Base-by-base conservation (phyloP, 768 basidiomycete genomes). In the Tephrocybe sp. region DNA sequence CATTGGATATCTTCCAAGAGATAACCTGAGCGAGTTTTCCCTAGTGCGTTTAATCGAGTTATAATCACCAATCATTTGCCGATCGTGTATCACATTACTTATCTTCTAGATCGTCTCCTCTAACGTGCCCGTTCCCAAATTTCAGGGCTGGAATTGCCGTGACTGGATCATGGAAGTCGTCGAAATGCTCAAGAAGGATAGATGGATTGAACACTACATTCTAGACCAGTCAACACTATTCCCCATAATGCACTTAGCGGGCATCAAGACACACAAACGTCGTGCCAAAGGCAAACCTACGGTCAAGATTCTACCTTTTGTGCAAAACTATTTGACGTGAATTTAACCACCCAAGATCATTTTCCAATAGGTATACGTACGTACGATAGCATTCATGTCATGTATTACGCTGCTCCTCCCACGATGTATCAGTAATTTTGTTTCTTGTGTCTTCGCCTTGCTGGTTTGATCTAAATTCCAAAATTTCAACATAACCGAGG, bases 131-230 rank as follows among this genome's bases (percentile, higher is more conserved):
- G 37, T 8, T 7, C 3, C 21, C 25, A 47, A 18, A 28, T 47
- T 53, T 21, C 2, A 41, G 4, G 52, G 40, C 15, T 53, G 52
- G 52, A 53, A 53, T 30, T 53, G 52, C 25, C 32, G 52, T 6
- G 30, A 53, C 33, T 53, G 52, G 52, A 18, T 53, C 20, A 42
- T 53, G 46, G 52, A 53, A 10, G 52, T 48, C 30, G 8, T 48
- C 15, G 23, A n/a, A 14, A n/a, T 48, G 24, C 38, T 53, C 33
- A 48, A 48, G 32, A 18, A 43, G 2, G 18, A 37, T 12, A 25
- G 33, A 20, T 43, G 28, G 15, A 34, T 52, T 4, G 38, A 23
- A 20, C 17, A 40, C 36, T 15, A 40, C n/a, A 25, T 46, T 23
- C 26, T 24, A 17, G 33, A 9, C 6, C 51, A 52, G 30, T 28